Percentiles rank a stretch among this genome's conserved stretches.
phyloP scores from a whole-genome alignment of 108 stramenopile genomes.

The Nitzschia putrida region DNA sequence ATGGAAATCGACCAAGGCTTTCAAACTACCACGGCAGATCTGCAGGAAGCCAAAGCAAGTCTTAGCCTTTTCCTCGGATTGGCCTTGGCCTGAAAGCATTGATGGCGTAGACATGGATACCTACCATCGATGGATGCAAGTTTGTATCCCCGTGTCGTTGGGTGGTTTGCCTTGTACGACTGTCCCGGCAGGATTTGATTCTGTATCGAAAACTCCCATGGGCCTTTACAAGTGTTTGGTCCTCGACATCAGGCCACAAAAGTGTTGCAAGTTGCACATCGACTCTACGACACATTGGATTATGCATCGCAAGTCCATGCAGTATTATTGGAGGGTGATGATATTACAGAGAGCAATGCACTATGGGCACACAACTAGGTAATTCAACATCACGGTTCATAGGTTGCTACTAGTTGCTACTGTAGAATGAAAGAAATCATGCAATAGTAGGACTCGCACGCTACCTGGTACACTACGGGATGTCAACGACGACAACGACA shows the following conservation, averaged over 20 bases:
- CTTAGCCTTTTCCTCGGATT: conserved; percentile 49
- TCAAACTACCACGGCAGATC: conserved; percentile 13
- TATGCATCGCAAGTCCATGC: not conserved
- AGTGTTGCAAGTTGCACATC: conserved; percentile 28
- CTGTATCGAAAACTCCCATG: conserved; percentile 24
- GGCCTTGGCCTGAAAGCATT: conserved; percentile 42
- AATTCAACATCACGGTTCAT: too few relatives aligned
- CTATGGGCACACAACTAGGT: too few relatives aligned
- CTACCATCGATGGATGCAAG: conserved; percentile 67
- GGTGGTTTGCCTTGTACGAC: conserved; percentile 55
- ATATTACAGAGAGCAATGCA: too few relatives aligned
- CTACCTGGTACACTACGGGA: too few relatives aligned
- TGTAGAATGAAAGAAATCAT: too few relatives aligned
- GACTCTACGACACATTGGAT: not conserved
- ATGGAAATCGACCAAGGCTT: conserved; percentile 50
- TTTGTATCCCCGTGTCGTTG: conserved; percentile 50
- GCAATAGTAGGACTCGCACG: too few relatives aligned
- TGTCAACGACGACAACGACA: too few relatives aligned
- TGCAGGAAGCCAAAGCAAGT: conserved; percentile 38
- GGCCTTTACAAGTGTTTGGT: conserved; percentile 51
- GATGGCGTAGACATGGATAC: conserved; percentile 42
- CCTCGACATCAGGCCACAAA: conserved; percentile 23
- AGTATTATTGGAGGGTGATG: too few relatives aligned
- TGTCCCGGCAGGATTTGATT: conserved; percentile 43
- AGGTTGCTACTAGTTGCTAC: too few relatives aligned